Evolutionary conservation across 495 filamentous ascomycete genomes (phyloP), one percentile per base, ranked within the genome.

Genomic region (Penicillium mononematosum): DNA sequence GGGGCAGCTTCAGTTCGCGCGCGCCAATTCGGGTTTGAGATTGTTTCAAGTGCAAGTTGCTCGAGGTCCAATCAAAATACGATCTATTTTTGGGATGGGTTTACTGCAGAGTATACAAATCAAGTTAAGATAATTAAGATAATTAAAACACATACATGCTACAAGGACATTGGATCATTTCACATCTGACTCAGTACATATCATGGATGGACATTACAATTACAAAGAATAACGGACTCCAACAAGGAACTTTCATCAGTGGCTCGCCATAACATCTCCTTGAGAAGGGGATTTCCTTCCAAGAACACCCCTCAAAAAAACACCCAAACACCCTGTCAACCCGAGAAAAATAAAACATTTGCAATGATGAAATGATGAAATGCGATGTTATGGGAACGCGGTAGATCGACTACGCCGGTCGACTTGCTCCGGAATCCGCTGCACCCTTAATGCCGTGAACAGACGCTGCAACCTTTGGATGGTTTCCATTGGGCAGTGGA

Each of bases 361-460:
- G n/a, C n/a, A n/a, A n/a, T n/a, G 57, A 63, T 58, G 60, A 53
- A 63, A 58, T 44, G 38, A 52, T 31, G 41, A 48, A 55, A 42
- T 31, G 17, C 2, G 8, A 57, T 25, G 6, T 4, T 39, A 19
- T 29, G 16, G 8, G 6, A 22, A 22, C 1, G 8, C 38, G 11
- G n/a, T 6, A 36, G 14, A 20, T 10, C 36, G 59, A 55, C 73
- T 69, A 78, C 57, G 73, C 68, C 25, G 75, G 75, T 51, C 70
- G 66, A 55, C 58, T 70, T 36, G 70, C 63, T 45, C 61, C 72
- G n/a, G 67, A 63, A 48, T 75, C 72, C 41, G 58, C 60, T 42
- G 63, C 41, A 34, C 58, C 62, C 58, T 64, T 65, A 25, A 45
- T 58, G 38, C 60, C 57, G 7, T 61, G 59, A 16, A 51, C 54